Evolutionary conservation across 192 early-diverging fungal genomes (phyloP).

Genomic region (Backusella circina): DNA sequence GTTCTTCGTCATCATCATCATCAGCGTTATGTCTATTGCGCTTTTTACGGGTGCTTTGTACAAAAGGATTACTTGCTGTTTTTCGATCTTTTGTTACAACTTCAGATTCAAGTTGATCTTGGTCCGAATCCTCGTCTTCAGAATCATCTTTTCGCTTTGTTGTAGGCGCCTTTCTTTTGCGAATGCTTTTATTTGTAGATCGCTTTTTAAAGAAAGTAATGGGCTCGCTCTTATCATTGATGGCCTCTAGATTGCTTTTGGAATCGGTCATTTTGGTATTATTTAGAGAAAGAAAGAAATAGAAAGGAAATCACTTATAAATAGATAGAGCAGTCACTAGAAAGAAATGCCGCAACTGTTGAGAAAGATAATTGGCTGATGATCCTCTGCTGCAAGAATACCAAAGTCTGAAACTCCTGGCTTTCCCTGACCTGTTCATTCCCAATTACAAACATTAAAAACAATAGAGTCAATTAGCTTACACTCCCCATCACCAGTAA

Average conservation of each 20-base stretch:
- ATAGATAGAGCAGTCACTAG: background rate
- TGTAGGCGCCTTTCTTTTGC: constrained; percentile 45
- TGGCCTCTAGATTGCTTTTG: background rate
- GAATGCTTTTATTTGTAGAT: constrained; percentile 43
- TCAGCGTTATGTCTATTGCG: constrained; percentile 22
- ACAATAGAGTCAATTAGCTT: too few relatives aligned
- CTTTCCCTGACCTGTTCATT: too few relatives aligned
- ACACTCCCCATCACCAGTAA: too few relatives aligned
- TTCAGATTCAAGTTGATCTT: constrained; percentile 22
- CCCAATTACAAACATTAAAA: too few relatives aligned
- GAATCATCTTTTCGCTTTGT: constrained; percentile 19
- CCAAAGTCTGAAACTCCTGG: background rate
- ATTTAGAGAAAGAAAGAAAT: background rate
- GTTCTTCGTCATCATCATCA: constrained; percentile 26
- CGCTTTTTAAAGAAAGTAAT: constrained; percentile 60
- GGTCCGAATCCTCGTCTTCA: constrained; percentile 32
- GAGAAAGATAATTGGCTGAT: background rate
- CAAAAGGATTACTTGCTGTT: constrained; percentile 31
- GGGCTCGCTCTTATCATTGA: constrained; percentile 9
- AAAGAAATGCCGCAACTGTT: too few relatives aligned
- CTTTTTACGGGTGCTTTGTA: constrained; percentile 43
- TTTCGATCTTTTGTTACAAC: constrained; percentile 40
- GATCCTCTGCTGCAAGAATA: background rate
- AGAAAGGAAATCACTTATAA: background rate
- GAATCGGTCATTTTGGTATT: background rate